Base-by-base conservation (phyloP, 1,284 basidiomycete genomes). In the Meira nashicola region DNA sequence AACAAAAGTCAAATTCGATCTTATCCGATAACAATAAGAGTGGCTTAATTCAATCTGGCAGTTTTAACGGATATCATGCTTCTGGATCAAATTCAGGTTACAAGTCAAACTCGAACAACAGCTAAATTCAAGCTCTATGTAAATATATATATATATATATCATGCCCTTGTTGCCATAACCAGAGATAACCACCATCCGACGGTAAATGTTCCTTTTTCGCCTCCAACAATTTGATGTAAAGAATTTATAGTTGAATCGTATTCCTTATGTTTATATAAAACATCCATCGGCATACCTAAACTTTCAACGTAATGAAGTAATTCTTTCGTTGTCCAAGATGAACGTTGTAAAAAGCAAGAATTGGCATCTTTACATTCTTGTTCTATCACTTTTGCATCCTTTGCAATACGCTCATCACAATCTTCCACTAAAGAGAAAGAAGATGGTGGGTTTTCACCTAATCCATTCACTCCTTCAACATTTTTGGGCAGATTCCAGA, bases 391-490 rank as follows among this genome's bases (percentile, higher is more conserved):
- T 43, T 15, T 15, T 15, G 40, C 40, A 15, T 43, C 40, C 11
- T 43, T 19, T 43, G 40, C 14, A 6, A 43, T 19, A 19, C 40
- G 15, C 11, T 15, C 14, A 15, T 3, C 5, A 15, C 14, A 15
- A 19, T 43, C 40, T 43, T 15, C 6, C 11, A 43, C 40, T 10
- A 43, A 43, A 15, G 40, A 43, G 14, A 15, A 19, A 6, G 40
- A 43, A 43, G 40, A 43, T 43, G 40, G 40, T 19, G 40, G 40
- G 11, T 43, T 43, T 19, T 43, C 40, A 43, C 40, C 40, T 19
- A 43, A 43, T 15, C 19, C 19, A 19, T 43, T 15, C 14, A 19
- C 15, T 11, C 40, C 40, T 2, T 3, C 40, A 3, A 43, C 40
- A 15, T 15, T 43, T 15, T 19, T 11, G 15, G 40, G 40, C 11